phyloP scores from a whole-genome alignment of 805 yeast genomes.

The Sungouiella thailandica region DNA sequence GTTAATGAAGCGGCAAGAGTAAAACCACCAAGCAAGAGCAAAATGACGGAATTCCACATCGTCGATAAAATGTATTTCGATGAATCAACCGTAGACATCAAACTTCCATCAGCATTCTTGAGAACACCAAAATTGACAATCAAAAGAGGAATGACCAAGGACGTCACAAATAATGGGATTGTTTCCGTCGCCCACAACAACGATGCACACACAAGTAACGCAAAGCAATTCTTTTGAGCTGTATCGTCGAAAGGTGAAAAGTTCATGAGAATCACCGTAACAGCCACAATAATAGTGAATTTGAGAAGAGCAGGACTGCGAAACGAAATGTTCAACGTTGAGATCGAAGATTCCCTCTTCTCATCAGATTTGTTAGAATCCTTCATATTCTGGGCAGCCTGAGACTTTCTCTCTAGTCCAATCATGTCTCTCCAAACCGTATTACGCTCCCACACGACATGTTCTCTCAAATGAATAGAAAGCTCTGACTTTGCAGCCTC shows the following conservation, averaged over 20 bases:
- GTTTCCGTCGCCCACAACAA: slow-evolving; percentile 51
- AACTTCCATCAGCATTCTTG: slow-evolving; percentile 45
- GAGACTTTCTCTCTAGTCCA: slow-evolving; percentile 71
- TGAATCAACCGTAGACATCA: slow-evolving; percentile 39
- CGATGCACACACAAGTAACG: slow-evolving; percentile 54
- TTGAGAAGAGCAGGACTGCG: slow-evolving; percentile 34
- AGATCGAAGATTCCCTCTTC: slow-evolving; percentile 8
- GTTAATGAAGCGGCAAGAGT: slow-evolving; percentile 52
- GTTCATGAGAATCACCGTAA: slow-evolving; percentile 48
- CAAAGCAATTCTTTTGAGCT: slow-evolving; percentile 69
- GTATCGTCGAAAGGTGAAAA: slow-evolving; percentile 58
- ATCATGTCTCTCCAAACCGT: slow-evolving; percentile 56
- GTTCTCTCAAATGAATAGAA: slow-evolving; percentile 51
- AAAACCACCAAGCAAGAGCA: slow-evolving; percentile 49
- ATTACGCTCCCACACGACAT: slow-evolving; percentile 52
- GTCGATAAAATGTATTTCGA: slow-evolving; percentile 42
- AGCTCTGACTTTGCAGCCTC: slow-evolving; percentile 49
- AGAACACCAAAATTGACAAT: slow-evolving; percentile 43
- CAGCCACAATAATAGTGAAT: slow-evolving; percentile 41
- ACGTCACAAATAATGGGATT: slow-evolving; percentile 45
- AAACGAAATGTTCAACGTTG: slow-evolving; percentile 13
- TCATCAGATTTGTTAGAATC: slow-evolving; percentile 4
- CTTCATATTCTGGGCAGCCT: slow-evolving; percentile 48
- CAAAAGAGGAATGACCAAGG: slow-evolving; percentile 45
- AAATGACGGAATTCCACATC: slow-evolving; percentile 53